Conservation (phyloP, 148 eudicot genomes). For the Silene latifolia region DNA sequence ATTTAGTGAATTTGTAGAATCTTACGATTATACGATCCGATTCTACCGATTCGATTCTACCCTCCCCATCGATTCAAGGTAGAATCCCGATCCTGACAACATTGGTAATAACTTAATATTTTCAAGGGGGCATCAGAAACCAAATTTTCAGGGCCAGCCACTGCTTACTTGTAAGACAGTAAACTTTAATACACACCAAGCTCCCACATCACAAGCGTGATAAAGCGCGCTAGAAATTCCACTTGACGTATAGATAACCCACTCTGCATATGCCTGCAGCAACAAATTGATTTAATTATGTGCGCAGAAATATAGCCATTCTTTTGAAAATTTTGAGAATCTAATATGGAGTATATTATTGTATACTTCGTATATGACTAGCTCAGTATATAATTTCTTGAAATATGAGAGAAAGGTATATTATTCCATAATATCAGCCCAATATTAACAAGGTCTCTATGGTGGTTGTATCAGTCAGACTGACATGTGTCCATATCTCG, state of each 20-base stretch:
- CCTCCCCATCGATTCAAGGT: too few relatives aligned
- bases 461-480: not conserved
- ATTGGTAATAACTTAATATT: too few relatives aligned
- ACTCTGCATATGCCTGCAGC: constrained; percentile 83
- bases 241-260: constrained; percentile 79
- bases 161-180: constrained; percentile 67
- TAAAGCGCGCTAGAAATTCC: constrained; percentile 86
- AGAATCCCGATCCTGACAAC: too few relatives aligned
- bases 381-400: not conserved
- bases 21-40: too few relatives aligned
- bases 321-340: too few relatives aligned
- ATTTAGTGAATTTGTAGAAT: too few relatives aligned
- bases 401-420: not conserved
- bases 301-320: too few relatives aligned
- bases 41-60: too few relatives aligned
- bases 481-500: not conserved
- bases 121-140: not conserved
- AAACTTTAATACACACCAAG: constrained; percentile 69
- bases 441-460: not conserved
- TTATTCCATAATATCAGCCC: not conserved
- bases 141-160: not conserved
- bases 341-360: too few relatives aligned
- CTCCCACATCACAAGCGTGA: constrained; percentile 95
- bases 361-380: not conserved
- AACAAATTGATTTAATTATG: not conserved